Base-by-base conservation (phyloP, 1,284 basidiomycete species). In the Papiliotrema flavescens region DNA sequence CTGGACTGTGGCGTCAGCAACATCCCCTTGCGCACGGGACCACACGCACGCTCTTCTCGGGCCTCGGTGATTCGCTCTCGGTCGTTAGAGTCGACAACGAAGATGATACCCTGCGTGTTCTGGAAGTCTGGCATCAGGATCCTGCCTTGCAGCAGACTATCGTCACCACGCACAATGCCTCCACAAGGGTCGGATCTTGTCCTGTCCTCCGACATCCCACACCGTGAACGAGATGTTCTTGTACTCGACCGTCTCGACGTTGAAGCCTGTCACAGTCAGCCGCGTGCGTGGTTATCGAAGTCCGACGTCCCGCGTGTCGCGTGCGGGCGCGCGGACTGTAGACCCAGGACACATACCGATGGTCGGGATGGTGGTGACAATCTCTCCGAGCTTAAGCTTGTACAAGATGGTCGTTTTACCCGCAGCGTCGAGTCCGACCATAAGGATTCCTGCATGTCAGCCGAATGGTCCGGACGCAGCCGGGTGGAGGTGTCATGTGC, bases 91-190 rank as follows among this genome's bases (percentile, higher is more conserved):
- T 99, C 96, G 64, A 99, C 94, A 55, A 99, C 96, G 78, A 98
- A 99, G 76, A 99, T 98, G 81, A 99, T 98, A 67, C 95, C 96
- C 81, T 99, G 96, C 47, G 96, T 99, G 83, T 98, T 98, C 81
- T 98, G 96, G 91, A 97, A 99, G 83, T 99, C 95, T 96, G 66
- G 20, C 17, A 15, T 24, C n/a, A 39, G 50, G 17, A 17, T 7
- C 17, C 20, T 5, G 39, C 39, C 5, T 6, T 44, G 3, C 20
- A 19, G 42, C 42, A 44, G 48, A 47, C 17, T 19, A n/a, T 42
- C n/a, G 24, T n/a, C 19, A 8, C 17, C 19, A 78, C 77, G 86
- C 84, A 95, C 94, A 98, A 83, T 98, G 95, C 85, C 95, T 93
- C 95, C 95, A 98, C 70, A 98, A 82, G 63, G 88, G 88, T 72